phyloP scores from a whole-genome alignment of 495 filamentous ascomycete genomes.

The Penicillium dipodomyicola region DNA sequence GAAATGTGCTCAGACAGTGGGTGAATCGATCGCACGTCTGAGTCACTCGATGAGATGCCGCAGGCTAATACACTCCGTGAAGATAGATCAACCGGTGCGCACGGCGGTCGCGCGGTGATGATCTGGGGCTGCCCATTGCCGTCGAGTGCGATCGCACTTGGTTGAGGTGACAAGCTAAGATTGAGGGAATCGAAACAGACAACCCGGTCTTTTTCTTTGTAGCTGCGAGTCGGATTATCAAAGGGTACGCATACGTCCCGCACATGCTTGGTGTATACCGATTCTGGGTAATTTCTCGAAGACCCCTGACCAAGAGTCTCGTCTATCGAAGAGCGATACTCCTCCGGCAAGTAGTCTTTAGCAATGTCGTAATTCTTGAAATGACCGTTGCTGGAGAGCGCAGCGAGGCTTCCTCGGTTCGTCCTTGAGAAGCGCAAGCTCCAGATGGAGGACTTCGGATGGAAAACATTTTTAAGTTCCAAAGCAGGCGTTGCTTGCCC shows the following conservation, averaged over 20 bases:
- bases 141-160: slow-evolving; percentile 64
- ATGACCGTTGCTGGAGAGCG: slow-evolving; percentile 75
- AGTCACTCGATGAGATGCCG: slow-evolving; percentile 28
- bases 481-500: slow-evolving; percentile 55
- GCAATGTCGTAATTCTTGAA: slow-evolving; percentile 70
- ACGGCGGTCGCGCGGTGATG: slow-evolving; percentile 58
- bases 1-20: slow-evolving; percentile 33
- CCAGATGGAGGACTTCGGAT: slow-evolving; percentile 61
- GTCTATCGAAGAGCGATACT: slow-evolving; percentile 41
- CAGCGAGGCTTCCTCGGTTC: slow-evolving; percentile 68
- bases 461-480: slow-evolving; percentile 63
- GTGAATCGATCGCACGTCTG: slow-evolving; percentile 33
- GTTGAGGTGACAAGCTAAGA: slow-evolving; percentile 58
- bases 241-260: slow-evolving; percentile 48
- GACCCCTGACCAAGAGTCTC: slow-evolving; percentile 43
- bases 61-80: slow-evolving; percentile 41
- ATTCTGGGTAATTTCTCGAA: slow-evolving; percentile 40
- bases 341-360: slow-evolving; percentile 53
- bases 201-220: slow-evolving; percentile 60
- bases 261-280: slow-evolving; percentile 48
- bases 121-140: slow-evolving; percentile 67
- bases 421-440: slow-evolving; percentile 78
- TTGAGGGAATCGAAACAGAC: slow-evolving; percentile 86
- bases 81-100: slow-evolving; percentile 48
- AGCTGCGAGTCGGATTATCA: slow-evolving; percentile 41